Percentiles rank a stretch among this genome's conserved stretches.
Conservation (phyloP, 2,329 filamentous ascomycete species). For the Neocatenulostroma microsporum region DNA sequence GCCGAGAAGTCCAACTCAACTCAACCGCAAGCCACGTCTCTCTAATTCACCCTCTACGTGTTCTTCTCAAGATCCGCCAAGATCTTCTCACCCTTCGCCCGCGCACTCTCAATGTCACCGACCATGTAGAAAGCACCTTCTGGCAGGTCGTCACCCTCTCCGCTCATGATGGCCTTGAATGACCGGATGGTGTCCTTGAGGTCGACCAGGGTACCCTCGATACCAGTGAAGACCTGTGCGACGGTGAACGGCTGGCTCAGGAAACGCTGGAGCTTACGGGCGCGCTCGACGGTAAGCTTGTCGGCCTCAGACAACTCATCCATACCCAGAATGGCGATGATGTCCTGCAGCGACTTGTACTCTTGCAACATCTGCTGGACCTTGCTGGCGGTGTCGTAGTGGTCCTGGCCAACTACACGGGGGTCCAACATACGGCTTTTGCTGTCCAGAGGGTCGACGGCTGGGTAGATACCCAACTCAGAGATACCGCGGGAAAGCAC, state of each 20-base stretch:
- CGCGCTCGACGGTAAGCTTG: constrained; percentile 99
- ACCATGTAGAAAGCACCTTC: constrained; percentile 98
- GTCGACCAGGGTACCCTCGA: constrained; percentile 94
- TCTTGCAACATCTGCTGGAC: constrained; percentile 99
- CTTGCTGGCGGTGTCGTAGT: constrained; percentile 89
- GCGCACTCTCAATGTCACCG: constrained; percentile 86
- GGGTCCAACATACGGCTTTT: constrained; percentile 99
- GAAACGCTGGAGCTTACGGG: constrained; percentile 99
- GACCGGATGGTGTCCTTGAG: constrained; percentile 96
- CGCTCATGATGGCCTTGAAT: constrained; percentile 94
- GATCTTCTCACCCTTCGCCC: constrained; percentile 99
- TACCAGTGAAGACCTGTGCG: constrained; percentile 77
- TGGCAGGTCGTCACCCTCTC: constrained; percentile 91
- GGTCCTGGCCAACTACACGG: constrained; percentile 94
- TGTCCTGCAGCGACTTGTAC: constrained; percentile 99
- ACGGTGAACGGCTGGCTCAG: constrained; percentile 98
- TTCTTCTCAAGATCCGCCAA: constrained; percentile 79
- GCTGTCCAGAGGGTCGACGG: constrained; percentile 98
- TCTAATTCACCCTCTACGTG: no score
- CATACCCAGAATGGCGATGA: constrained; percentile 98
- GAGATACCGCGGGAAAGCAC: constrained; percentile 99
- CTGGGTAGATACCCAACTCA: constrained; percentile 99
- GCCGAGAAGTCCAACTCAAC: constrained; percentile 2
- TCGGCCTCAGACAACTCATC: constrained; percentile 98
- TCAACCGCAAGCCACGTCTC: background rate